A percentile compares a stretch with the other conserved stretches of the same genome.
Evolutionary conservation across 1,284 basidiomycete genomes (phyloP).

Genomic region (Heterobasidion annosum): DNA sequence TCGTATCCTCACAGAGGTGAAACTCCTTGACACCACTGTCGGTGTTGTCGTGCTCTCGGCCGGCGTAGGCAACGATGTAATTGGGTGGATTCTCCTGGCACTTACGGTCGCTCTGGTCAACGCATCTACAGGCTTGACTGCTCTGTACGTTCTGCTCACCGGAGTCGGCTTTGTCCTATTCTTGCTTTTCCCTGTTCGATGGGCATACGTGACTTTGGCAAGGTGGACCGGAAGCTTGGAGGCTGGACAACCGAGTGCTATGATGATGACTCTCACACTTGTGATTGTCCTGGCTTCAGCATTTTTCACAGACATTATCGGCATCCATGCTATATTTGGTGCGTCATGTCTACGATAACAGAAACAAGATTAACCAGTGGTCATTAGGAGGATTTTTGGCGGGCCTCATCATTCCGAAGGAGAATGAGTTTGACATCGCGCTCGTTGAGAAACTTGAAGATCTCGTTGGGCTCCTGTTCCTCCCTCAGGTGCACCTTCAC

Average conservation of each 20-base stretch:
- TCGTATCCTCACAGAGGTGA: constrained; percentile 40
- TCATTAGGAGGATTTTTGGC: constrained; percentile 72
- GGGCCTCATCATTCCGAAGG: constrained; percentile 83
- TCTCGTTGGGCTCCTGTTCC: constrained; percentile 61
- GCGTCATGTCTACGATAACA: constrained; percentile 9
- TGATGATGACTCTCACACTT: constrained; percentile 77
- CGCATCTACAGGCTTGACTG: constrained; percentile 39
- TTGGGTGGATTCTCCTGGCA: constrained; percentile 42
- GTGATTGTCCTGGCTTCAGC: constrained; percentile 71
- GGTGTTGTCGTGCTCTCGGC: constrained; percentile 62
- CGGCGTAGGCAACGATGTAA: constrained; percentile 65
- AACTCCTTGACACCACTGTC: constrained; percentile 51
- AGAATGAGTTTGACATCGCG: constrained; percentile 77
- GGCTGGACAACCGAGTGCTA: constrained; percentile 60
- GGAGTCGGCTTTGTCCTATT: constrained; percentile 47
- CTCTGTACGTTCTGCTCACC: constrained; percentile 55
- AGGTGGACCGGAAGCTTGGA: constrained; percentile 69
- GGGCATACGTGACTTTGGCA: constrained; percentile 59
- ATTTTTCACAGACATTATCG: constrained; percentile 86
- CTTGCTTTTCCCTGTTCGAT: constrained; percentile 60
- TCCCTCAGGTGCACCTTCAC: constrained; percentile 60
- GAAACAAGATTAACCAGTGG: neutral
- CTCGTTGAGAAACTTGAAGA: constrained; percentile 78
- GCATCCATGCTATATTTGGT: constrained; percentile 65
- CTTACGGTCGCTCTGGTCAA: constrained; percentile 59